Evolutionary conservation across 2,329 filamentous ascomycete genomes (phyloP).

Genomic region (Talaromyces marneffei): DNA sequence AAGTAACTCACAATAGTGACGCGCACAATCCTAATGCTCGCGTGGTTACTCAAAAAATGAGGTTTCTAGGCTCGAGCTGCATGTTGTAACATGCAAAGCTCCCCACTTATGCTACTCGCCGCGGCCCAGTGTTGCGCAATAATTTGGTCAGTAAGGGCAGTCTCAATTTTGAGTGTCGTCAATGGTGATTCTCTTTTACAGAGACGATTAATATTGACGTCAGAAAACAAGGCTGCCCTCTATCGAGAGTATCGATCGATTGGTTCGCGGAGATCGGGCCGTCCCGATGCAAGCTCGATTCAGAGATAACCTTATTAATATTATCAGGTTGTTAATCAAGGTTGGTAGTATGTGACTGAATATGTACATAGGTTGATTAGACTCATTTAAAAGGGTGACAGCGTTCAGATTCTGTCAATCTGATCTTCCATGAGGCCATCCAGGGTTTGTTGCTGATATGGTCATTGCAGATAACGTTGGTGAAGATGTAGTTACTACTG

Average conservation of each 20-base stretch:
- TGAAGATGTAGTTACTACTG: background rate
- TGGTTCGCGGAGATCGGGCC: background rate
- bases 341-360: no score
- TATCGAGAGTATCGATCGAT: background rate
- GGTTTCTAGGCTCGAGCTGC: background rate
- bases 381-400: no score
- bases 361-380: no score
- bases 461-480: background rate
- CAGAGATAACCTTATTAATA: background rate
- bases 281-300: background rate
- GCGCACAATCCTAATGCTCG: background rate
- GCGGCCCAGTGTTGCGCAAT: no score
- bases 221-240: background rate
- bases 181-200: background rate
- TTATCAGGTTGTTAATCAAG: no score
- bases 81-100: background rate
- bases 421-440: slow-evolving; percentile 6
- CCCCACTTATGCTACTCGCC: background rate
- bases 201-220: slow-evolving; percentile 6
- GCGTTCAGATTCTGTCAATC: slow-evolving; percentile 9
- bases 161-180: background rate
- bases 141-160: background rate
- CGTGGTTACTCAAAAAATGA: background rate
- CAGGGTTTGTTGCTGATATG: background rate
- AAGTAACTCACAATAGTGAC: background rate